Percentiles rank a stretch among this genome's conserved stretches.
These are phyloP conservation scores for Tribonema minus DNA, from an alignment of 108 stramenopile genomes.

Conservation along the genomic window DNA sequence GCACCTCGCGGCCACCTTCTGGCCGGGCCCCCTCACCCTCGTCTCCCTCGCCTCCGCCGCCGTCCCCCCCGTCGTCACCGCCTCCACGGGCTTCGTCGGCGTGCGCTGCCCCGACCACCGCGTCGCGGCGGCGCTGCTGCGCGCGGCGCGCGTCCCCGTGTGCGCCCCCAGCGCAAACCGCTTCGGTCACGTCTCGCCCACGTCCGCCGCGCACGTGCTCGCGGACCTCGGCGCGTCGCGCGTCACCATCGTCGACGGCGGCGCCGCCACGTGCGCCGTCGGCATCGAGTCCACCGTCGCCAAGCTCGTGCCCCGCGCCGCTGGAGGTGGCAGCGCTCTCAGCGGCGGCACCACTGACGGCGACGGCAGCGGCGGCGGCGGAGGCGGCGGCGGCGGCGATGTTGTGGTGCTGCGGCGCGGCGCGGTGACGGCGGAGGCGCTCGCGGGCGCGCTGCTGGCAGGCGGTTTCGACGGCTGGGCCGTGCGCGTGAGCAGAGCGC, in stretches of 20 bases:
- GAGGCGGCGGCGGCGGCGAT: too few species aligned
- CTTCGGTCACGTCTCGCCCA: constrained; percentile 69
- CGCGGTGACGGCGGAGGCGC: background rate
- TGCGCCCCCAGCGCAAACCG: constrained; percentile 97
- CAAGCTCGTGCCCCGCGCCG: constrained; percentile 29
- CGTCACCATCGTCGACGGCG: constrained; percentile 25
- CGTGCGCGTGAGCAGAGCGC: background rate
- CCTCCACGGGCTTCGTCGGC: constrained; percentile 88
- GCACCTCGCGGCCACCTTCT: too few species aligned
- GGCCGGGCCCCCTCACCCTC: constrained; percentile 50
- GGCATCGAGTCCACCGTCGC: constrained; percentile 68
- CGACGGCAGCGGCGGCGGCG: too few species aligned
- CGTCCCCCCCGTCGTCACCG: constrained; percentile 72
- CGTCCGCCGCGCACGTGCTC: constrained; percentile 82
- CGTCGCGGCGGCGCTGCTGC: constrained; percentile 72
- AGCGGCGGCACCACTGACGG: too few species aligned
- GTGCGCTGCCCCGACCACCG: constrained; percentile 88
- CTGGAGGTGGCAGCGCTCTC: too few species aligned
- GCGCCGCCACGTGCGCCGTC: constrained; percentile 39
- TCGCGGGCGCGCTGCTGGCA: background rate
- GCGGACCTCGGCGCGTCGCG: constrained; percentile 21
- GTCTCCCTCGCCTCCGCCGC: constrained; percentile 32
- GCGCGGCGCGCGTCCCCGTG: constrained; percentile 76
- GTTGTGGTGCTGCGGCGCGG: constrained; percentile 25
- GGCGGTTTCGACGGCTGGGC: constrained; percentile 12